phyloP scores from a whole-genome alignment of 495 filamentous ascomycete species.

The Trypethelium eluteriae region DNA sequence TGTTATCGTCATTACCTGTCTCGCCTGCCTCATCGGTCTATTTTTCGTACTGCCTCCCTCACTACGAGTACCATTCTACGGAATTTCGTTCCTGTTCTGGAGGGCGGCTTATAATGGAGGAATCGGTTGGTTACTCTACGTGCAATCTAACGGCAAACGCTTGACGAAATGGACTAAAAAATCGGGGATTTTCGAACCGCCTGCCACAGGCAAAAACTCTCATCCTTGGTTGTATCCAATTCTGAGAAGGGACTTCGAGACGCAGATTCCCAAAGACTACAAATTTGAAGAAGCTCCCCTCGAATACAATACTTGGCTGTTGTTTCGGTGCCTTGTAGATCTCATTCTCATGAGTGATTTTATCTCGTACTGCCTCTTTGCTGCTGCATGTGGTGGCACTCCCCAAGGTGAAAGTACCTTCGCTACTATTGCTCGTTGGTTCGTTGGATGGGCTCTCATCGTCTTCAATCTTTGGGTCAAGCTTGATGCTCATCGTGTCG shows the following conservation, averaged over 20 bases:
- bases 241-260: constrained; percentile 81
- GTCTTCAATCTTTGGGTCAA: constrained; percentile 99
- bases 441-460: constrained; percentile 69
- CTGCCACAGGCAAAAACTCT: constrained; percentile 68
- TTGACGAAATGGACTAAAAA: constrained; percentile 83
- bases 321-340: constrained; percentile 90
- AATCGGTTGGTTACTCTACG: constrained; percentile 80
- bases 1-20: constrained; percentile 66
- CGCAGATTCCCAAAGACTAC: constrained; percentile 90
- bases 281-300: constrained; percentile 85
- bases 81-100: constrained; percentile 83
- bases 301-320: constrained; percentile 98
- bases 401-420: constrained; percentile 62
- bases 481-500: constrained; percentile 93
- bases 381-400: constrained; percentile 72
- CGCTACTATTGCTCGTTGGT: constrained; percentile 70
- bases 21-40: constrained; percentile 62
- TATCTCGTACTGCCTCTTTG: constrained; percentile 90
- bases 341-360: constrained; percentile 98
- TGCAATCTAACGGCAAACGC: constrained; percentile 81
- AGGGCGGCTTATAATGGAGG: constrained; percentile 83
- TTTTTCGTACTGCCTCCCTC: constrained; percentile 62
- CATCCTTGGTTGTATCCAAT: constrained; percentile 71
- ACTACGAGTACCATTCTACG: constrained; percentile 66
- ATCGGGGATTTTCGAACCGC: constrained; percentile 77